These are phyloP conservation scores for Phylloporus sp. DNA, from an alignment of 768 basidiomycete species.

Conservation along the genomic window DNA sequence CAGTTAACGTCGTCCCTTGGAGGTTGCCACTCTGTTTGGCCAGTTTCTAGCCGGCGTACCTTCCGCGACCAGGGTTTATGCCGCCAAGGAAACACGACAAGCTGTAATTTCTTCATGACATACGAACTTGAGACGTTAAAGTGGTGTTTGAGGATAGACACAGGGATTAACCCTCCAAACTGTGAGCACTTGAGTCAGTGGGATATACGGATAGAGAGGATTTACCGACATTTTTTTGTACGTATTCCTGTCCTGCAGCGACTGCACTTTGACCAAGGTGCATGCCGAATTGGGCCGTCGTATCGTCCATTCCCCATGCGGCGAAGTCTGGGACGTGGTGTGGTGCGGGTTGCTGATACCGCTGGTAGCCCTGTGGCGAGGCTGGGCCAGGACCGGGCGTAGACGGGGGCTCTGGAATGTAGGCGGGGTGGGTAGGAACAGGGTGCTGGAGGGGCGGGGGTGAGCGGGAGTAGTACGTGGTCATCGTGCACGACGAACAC, in stretches of 20 bases:
- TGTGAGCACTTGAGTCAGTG: constrained; percentile 26
- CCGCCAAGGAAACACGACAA: constrained; percentile 94
- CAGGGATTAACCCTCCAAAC: constrained; percentile 79
- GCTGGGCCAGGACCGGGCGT: constrained; percentile 65
- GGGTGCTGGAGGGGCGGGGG: constrained; percentile 85
- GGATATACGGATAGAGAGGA: neutral
- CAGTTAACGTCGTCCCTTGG: constrained; percentile 94
- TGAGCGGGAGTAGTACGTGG: constrained; percentile 45
- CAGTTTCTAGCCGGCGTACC: constrained; percentile 57
- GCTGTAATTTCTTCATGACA: constrained; percentile 81
- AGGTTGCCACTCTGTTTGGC: constrained; percentile 71
- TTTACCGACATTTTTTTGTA: constrained; percentile 81
- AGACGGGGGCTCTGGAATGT: constrained; percentile 78
- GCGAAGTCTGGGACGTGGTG: constrained; percentile 45
- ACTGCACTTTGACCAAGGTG: constrained; percentile 91
- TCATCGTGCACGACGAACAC: constrained; percentile 12
- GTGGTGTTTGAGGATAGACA: constrained; percentile 76
- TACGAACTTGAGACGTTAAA: constrained; percentile 98
- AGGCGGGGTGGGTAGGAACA: constrained; percentile 82
- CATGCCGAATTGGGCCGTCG: constrained; percentile 94
- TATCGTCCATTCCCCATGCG: constrained; percentile 85
- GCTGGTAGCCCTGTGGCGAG: constrained; percentile 53
- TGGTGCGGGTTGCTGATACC: constrained; percentile 34
- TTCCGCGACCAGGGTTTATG: constrained; percentile 85
- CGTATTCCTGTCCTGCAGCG: constrained; percentile 91